phyloP scores from a whole-genome alignment of 257 asterid genomes.

The Ilex aquifolium region DNA sequence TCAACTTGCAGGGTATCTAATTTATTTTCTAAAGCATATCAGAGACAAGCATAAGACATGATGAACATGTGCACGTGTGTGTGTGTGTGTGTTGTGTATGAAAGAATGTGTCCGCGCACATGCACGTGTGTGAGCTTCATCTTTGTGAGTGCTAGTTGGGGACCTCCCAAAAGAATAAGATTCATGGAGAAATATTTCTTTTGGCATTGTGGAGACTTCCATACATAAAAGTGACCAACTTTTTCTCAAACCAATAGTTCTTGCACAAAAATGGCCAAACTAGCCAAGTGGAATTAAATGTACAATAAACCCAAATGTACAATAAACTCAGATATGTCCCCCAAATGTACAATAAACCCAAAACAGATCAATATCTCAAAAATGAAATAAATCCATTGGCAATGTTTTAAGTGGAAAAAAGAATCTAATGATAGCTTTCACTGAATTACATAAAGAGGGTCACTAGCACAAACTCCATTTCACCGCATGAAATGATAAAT shows the following conservation, averaged over 20 bases:
- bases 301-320: neutral
- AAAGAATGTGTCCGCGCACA: constrained; percentile 1
- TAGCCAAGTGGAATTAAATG: constrained; percentile 1
- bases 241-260: constrained; percentile 27
- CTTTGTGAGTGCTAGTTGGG: constrained; percentile 28
- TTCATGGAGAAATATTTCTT: constrained; percentile 17
- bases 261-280: neutral
- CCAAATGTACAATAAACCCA: neutral
- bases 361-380: constrained; percentile 3
- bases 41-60: constrained; percentile 7
- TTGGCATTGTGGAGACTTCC: constrained; percentile 32
- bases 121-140: constrained; percentile 18
- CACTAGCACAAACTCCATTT: no score
- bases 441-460: no score
- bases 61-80: constrained; percentile 8
- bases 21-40: neutral
- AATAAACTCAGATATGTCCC: neutral
- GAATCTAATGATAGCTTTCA: no score
- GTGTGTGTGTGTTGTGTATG: neutral
- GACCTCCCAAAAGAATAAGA: constrained; percentile 30
- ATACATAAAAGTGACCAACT: constrained; percentile 16
- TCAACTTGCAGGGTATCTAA: constrained; percentile 4
- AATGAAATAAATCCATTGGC: neutral
- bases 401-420: no score
- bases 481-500: no score